Percentiles rank a stretch among this genome's conserved stretches.
phyloP scores from a whole-genome alignment of 2,329 filamentous ascomycete genomes.

The Aspergillus texensis region DNA sequence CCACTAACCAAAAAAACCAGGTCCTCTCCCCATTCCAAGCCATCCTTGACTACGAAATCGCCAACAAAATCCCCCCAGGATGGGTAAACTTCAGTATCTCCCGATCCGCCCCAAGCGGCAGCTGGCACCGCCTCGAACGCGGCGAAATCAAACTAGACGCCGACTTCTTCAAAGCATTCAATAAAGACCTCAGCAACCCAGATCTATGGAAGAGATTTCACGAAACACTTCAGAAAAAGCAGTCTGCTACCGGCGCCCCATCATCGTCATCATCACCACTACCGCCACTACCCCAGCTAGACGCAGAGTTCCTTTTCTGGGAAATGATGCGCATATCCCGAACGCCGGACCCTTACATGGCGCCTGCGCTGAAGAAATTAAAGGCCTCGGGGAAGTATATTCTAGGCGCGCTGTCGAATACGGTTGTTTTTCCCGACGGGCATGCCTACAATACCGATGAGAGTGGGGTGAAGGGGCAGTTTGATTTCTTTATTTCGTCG shows the following conservation, averaged over 20 bases:
- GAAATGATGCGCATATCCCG: constrained; percentile 81
- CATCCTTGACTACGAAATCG: constrained; percentile 85
- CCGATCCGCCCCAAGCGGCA: constrained; percentile 72
- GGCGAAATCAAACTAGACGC: constrained; percentile 77
- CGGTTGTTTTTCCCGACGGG: constrained; percentile 77
- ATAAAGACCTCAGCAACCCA: constrained; percentile 68
- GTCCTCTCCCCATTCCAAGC: constrained; percentile 89
- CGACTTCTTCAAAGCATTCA: constrained; percentile 76
- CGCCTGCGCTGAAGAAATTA: constrained; percentile 74
- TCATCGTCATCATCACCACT: constrained; percentile 25
- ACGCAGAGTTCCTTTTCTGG: constrained; percentile 81
- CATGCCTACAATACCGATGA: constrained; percentile 67
- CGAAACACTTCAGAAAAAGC: constrained; percentile 34
- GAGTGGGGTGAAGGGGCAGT: constrained; percentile 66
- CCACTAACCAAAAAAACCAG: constrained; percentile 49
- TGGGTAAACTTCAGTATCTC: constrained; percentile 94
- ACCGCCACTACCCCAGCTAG: constrained; percentile 70
- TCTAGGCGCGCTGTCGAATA: constrained; percentile 85
- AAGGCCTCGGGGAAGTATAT: constrained; percentile 66
- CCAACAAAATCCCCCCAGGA: constrained; percentile 75
- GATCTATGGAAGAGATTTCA: constrained; percentile 68
- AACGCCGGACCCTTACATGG: constrained; percentile 82
- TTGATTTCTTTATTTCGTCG: constrained; percentile 86
- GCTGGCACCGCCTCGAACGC: constrained; percentile 86
- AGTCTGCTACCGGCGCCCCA: constrained; percentile 17